These are phyloP conservation scores for Carex littledalei DNA, from an alignment of 176 grass and related monocot genomes.

Conservation along the genomic window DNA sequence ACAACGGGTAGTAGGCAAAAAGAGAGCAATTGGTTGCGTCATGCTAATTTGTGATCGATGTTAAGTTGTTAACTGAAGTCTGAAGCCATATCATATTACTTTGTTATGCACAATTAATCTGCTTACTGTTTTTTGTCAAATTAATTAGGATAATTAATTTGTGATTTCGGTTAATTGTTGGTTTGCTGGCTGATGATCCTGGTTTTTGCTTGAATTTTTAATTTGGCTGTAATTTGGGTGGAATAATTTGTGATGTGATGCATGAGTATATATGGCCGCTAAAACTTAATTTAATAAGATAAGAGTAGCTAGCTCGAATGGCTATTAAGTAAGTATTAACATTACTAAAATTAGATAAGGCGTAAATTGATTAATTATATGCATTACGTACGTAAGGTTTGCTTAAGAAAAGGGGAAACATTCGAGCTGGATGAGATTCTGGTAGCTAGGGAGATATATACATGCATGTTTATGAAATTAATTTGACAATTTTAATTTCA, in stretches of 20 bases:
- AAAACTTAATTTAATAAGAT: neutral
- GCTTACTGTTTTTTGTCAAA: neutral
- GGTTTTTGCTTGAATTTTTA: neutral
- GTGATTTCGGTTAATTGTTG: too few relatives aligned
- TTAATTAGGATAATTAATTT: neutral
- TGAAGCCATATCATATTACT: neutral
- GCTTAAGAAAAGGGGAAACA: neutral
- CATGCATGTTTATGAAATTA: neutral
- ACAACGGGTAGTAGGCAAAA: too few relatives aligned
- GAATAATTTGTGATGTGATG: neutral
- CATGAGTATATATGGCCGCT: neutral
- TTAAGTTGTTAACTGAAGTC: neutral
- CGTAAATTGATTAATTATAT: neutral
- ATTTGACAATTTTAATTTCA: neutral
- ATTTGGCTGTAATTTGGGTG: neutral
- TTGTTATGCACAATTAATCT: too few relatives aligned
- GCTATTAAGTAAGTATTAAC: too few relatives aligned
- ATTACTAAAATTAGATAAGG: neutral
- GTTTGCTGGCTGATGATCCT: too few relatives aligned
- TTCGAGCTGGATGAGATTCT: neutral
- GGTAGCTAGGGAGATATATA: neutral
- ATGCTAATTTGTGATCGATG: neutral
- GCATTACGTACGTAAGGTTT: neutral
- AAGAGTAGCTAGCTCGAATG: too few relatives aligned
- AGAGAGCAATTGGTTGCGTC: neutral